These are phyloP conservation scores for Kurtzmaniella quercitrusa DNA, from an alignment of 1,139 yeast genomes.

Conservation along the genomic window DNA sequence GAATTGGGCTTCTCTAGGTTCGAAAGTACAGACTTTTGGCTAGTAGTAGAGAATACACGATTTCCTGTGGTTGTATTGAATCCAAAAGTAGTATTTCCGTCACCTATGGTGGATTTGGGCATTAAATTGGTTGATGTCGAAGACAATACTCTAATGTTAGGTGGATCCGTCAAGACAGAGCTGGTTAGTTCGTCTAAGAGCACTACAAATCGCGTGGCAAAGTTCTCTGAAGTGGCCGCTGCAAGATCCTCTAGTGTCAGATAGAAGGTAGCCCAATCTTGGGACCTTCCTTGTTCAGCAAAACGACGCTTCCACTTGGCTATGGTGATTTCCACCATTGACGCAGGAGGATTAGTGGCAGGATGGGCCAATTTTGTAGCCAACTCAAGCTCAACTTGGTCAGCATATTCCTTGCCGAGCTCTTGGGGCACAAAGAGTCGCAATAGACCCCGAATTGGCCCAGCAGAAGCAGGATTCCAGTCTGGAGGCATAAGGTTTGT, in stretches of 20 bases:
- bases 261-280: slow-evolving; percentile 33
- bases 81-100: neutral
- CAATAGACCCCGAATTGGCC: slow-evolving; percentile 28
- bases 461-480: neutral
- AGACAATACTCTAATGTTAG: slow-evolving; percentile 9
- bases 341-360: slow-evolving; percentile 8
- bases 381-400: slow-evolving; percentile 30
- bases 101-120: neutral
- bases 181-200: slow-evolving; percentile 22
- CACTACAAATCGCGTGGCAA: slow-evolving; percentile 34
- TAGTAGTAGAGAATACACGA: neutral
- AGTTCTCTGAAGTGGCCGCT: slow-evolving; percentile 24
- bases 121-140: neutral
- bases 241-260: slow-evolving; percentile 26
- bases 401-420: slow-evolving; percentile 35
- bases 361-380: slow-evolving; percentile 13
- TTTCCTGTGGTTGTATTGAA: neutral
- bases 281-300: slow-evolving; percentile 18
- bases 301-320: slow-evolving; percentile 24
- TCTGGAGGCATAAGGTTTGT: neutral
- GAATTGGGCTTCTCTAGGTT: neutral
- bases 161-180: neutral
- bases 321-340: slow-evolving; percentile 16
- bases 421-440: slow-evolving; percentile 36
- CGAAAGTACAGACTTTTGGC: neutral